Percentiles rank a stretch among this genome's conserved stretches.
phyloP scores from a whole-genome alignment of 2,329 filamentous ascomycete genomes.

The Aspergillus sp. region DNA sequence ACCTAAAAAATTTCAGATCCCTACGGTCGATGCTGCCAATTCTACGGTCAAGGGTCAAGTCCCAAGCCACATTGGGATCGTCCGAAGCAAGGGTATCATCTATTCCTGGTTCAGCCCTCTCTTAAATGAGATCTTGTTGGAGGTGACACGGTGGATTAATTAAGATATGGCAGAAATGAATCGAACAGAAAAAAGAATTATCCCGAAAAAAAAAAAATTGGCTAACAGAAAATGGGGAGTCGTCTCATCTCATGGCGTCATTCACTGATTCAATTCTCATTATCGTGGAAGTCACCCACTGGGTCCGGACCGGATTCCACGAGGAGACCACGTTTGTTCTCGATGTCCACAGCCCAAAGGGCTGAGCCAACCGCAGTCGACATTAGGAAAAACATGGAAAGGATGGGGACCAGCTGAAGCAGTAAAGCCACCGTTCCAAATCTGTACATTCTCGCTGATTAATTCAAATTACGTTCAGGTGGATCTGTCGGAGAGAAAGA shows the following conservation, averaged over 20 bases:
- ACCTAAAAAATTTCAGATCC: neutral
- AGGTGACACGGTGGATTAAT: neutral
- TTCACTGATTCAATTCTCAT: slow-evolving; percentile 32
- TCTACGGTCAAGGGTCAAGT: neutral
- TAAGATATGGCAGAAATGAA: neutral
- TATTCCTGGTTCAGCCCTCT: neutral
- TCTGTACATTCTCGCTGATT: slow-evolving; percentile 32
- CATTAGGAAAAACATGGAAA: slow-evolving; percentile 93
- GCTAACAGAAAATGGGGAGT: neutral
- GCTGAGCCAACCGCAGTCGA: slow-evolving; percentile 83
- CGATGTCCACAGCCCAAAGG: slow-evolving; percentile 79
- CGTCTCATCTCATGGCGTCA: slow-evolving; percentile 20
- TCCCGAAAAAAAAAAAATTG: neutral
- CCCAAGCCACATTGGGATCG: neutral
- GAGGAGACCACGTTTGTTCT: slow-evolving; percentile 52
- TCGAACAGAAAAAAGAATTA: neutral
- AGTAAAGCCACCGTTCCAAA: slow-evolving; percentile 84
- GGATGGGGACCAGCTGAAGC: slow-evolving; percentile 80
- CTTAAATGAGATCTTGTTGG: neutral
- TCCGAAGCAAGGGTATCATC: neutral
- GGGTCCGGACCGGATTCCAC: slow-evolving; percentile 20
- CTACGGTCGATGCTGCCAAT: neutral
- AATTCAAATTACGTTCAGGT: neutral
- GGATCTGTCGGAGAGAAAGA: neutral
- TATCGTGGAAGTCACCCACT: slow-evolving; percentile 33